Evolutionary conservation across 805 yeast species (phyloP).

Genomic region (Pichia pseudocactophila): DNA sequence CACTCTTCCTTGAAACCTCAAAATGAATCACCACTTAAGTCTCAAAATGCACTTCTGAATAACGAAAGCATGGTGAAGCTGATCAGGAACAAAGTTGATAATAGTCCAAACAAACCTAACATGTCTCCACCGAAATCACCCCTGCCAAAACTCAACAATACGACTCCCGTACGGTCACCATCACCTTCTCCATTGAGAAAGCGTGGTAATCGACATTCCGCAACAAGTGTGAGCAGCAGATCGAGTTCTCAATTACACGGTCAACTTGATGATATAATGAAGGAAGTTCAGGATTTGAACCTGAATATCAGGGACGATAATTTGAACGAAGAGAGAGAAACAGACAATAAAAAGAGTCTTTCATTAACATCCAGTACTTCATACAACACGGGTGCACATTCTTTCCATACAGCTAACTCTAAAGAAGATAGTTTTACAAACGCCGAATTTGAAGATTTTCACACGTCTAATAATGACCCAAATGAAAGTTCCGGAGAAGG

Average conservation of each 20-base stretch:
- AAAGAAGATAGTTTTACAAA: background rate
- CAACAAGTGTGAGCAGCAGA: background rate
- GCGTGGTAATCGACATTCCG: background rate
- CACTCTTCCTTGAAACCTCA: background rate
- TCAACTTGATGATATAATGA: slow-evolving; percentile 26
- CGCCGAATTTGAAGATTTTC: background rate
- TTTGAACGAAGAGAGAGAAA: background rate
- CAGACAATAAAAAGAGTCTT: background rate
- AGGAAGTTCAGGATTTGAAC: slow-evolving; percentile 24
- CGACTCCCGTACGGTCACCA: background rate
- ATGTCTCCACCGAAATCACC: slow-evolving; percentile 11
- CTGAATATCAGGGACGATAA: slow-evolving; percentile 19
- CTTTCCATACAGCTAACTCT: slow-evolving; percentile 13
- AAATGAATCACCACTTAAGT: background rate
- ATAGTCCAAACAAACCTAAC: slow-evolving; percentile 1
- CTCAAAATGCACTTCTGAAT: background rate
- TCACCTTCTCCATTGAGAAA: slow-evolving; percentile 1
- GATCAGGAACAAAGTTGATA: slow-evolving; percentile 3
- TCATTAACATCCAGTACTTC: background rate
- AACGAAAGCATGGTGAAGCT: slow-evolving; percentile 5
- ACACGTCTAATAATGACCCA: background rate
- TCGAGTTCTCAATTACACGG: slow-evolving; percentile 16
- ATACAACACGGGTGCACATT: slow-evolving; percentile 5
- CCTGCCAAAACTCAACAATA: slow-evolving; percentile 6
- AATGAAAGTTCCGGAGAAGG: slow-evolving; percentile 1